These are phyloP conservation scores for Monosporascus cannonballus DNA, from an alignment of 2,329 filamentous ascomycete species.

Conservation along the genomic window DNA sequence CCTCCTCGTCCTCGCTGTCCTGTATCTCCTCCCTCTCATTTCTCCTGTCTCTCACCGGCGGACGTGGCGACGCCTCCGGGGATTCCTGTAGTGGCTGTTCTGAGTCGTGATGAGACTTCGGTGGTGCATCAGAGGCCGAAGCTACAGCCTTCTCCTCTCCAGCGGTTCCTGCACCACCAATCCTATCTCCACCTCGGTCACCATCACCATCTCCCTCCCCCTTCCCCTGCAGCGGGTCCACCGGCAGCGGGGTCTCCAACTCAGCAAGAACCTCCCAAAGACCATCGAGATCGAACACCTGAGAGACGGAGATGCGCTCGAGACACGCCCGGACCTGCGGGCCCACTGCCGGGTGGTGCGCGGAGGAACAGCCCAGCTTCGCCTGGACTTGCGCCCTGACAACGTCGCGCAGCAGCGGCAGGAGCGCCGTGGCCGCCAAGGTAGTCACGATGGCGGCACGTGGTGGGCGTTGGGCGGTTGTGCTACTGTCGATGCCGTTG, in stretches of 20 bases:
- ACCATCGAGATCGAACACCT: slow-evolving; percentile 54
- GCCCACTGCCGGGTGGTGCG: slow-evolving; percentile 9
- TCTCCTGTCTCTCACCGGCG: slow-evolving; percentile 2
- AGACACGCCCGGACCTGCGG: slow-evolving; percentile 32
- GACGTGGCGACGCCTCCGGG: not conserved
- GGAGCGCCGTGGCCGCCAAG: slow-evolving; percentile 33
- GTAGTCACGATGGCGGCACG: slow-evolving; percentile 43
- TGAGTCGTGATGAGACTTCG: not conserved
- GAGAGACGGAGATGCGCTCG: slow-evolving; percentile 45
- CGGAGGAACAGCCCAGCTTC: slow-evolving; percentile 9
- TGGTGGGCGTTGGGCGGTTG: not conserved
- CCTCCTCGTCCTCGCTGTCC: slow-evolving; percentile 35
- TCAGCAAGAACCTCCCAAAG: slow-evolving; percentile 52
- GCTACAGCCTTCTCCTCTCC: not conserved
- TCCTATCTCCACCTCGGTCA: not conserved
- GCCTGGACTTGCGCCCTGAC: slow-evolving; percentile 29
- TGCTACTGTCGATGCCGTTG: too few relatives aligned
- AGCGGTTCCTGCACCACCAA: not conserved
- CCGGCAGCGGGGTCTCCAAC: slow-evolving; percentile 26
- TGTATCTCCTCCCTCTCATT: slow-evolving; percentile 25
- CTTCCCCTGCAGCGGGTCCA: not conserved
- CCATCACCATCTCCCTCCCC: not conserved
- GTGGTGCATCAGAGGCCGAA: slow-evolving; percentile 1
- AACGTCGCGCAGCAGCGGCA: slow-evolving; percentile 35
- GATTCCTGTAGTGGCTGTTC: slow-evolving; percentile 1